A percentile compares a stretch with the other conserved stretches of the same genome.
These are phyloP conservation scores for Rhinocladiella similis DNA, from an alignment of 2,329 filamentous ascomycete genomes.

Conservation along the genomic window DNA sequence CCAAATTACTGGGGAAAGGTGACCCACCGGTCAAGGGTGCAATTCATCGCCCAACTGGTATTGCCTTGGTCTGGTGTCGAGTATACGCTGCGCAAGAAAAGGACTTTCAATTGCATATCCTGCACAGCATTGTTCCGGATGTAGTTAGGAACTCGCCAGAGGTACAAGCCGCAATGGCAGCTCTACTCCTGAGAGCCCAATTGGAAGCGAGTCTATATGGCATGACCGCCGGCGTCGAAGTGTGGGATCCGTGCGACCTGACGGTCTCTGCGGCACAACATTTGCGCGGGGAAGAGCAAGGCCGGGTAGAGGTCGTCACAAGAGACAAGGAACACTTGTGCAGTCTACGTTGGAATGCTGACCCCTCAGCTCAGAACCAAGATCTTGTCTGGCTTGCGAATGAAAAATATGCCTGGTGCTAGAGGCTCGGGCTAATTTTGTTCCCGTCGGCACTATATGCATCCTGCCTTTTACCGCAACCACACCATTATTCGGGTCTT, in stretches of 20 bases:
- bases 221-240: slow-evolving; percentile 63
- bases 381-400: slow-evolving; percentile 49
- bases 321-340: slow-evolving; percentile 49
- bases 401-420: slow-evolving; percentile 53
- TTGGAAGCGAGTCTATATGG: slow-evolving; percentile 70
- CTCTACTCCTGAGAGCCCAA: slow-evolving; percentile 67
- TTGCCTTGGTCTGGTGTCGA: slow-evolving; percentile 42
- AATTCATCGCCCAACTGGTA: slow-evolving; percentile 39
- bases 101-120: slow-evolving; percentile 43
- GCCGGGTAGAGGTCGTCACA: slow-evolving; percentile 41
- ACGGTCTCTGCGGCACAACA: slow-evolving; percentile 46
- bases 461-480: background rate
- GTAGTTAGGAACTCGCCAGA: slow-evolving; percentile 39
- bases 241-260: slow-evolving; percentile 76
- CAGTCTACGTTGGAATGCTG: slow-evolving; percentile 47
- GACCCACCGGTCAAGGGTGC: slow-evolving; percentile 68
- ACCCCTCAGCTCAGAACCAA: slow-evolving; percentile 32
- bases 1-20: slow-evolving; percentile 54
- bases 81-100: slow-evolving; percentile 37
- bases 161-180: slow-evolving; percentile 50
- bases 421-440: slow-evolving; percentile 14
- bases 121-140: slow-evolving; percentile 36
- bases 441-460: background rate
- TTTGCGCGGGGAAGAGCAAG: slow-evolving; percentile 23
- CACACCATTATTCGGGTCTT: background rate